These are phyloP conservation scores for Zymoseptoria passerinii DNA, from an alignment of 2,329 filamentous ascomycete genomes.

Conservation along the genomic window DNA sequence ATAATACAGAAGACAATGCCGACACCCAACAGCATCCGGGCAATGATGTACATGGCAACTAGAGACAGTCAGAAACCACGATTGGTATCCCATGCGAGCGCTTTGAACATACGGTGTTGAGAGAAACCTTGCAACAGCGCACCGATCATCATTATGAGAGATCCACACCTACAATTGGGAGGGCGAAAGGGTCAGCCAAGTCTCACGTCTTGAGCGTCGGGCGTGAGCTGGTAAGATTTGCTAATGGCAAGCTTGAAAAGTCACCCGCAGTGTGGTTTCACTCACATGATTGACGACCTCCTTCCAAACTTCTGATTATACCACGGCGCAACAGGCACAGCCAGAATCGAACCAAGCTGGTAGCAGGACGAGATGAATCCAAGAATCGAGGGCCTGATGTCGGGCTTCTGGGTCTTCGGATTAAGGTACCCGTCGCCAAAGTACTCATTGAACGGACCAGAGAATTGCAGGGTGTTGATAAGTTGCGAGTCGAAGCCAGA, in stretches of 20 bases:
- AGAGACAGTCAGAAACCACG: background rate
- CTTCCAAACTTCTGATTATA: constrained; percentile 50
- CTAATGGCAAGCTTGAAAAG: too few relatives aligned
- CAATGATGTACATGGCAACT: constrained; percentile 51
- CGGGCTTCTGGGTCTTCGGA: background rate
- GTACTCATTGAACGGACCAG: constrained; percentile 17
- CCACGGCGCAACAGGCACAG: constrained; percentile 50
- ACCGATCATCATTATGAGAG: constrained; percentile 47
- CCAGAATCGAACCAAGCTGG: constrained; percentile 51
- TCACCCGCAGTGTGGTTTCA: too few relatives aligned
- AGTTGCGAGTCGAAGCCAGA: constrained; percentile 51
- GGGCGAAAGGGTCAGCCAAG: too few relatives aligned
- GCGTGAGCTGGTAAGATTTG: too few relatives aligned
- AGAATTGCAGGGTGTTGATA: constrained; percentile 17
- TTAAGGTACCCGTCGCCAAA: constrained; percentile 34
- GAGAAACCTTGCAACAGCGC: constrained; percentile 49
- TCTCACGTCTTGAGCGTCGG: too few relatives aligned
- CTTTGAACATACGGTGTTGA: constrained; percentile 17
- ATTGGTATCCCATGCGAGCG: background rate
- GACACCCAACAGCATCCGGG: constrained; percentile 52
- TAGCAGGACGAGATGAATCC: constrained; percentile 54
- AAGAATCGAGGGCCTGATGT: constrained; percentile 33
- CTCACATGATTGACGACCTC: constrained; percentile 48
- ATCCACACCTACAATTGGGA: constrained; percentile 29
- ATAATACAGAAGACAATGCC: constrained; percentile 50